Evolutionary conservation across 257 asterid species (phyloP), one percentile per base, ranked within the genome.

Genomic region (Parsonsia alboflavescens): DNA sequence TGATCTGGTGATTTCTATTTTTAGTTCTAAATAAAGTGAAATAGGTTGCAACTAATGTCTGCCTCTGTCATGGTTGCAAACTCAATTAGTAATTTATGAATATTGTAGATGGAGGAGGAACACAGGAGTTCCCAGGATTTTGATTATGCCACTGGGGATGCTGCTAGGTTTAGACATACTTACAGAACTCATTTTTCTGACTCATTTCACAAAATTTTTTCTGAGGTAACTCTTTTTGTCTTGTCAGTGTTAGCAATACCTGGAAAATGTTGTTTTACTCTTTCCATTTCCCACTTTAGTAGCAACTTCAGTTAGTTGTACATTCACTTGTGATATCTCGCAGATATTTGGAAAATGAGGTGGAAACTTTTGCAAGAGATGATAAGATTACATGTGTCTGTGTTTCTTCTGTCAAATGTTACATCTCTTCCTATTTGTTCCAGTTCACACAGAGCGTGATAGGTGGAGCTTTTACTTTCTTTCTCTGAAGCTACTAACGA

Each of bases 401-500:
- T 6, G 24, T 48, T 3, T 69, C 66, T 41, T 70, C 45, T 71
- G 5, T 71, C 63, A 57, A 19, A 39, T 68, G 64, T 71, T 50
- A 63, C 26, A 65, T 71, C 6, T 69, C 39, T 67, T 62, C 76
- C 63, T 70, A 4, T 67, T 10, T 56, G 70, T 49, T 64, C 67
- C 62, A 68, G 56, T 75, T 65, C 67, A 58, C n/a, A n/a, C 28
- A 30, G 73, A 26, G 59, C 73, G 54, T 65, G 9, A 57, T 72
- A 94, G 98, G 97, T 94, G 86, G 97, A 89, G 71, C 89, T 94
- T 83, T 69, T 82, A 77, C 96, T 94, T 71, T 79, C 97, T 77
- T 92, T 94, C 86, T 74, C 88, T 71, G 97, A 94, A 86, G 97
- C 97, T 68, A 90, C 97, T 78, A 79, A 78, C 80, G 98, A 97